Evolutionary conservation across 176 grass and related monocot species (phyloP).

Genomic region (Ensete glaucum): DNA sequence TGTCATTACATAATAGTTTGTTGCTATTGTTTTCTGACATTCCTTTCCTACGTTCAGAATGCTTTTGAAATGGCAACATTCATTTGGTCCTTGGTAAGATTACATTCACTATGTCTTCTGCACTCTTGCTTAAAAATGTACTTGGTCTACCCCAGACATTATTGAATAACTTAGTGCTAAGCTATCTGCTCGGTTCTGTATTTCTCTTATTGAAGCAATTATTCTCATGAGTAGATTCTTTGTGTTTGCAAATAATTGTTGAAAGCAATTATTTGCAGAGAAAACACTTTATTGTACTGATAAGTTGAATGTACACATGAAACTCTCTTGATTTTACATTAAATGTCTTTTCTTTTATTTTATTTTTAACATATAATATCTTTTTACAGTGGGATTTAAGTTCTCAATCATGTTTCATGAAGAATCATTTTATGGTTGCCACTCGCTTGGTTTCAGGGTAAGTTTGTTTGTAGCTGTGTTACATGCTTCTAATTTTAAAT

Average conservation of each 20-base stretch:
- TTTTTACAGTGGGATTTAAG: constrained; percentile 83
- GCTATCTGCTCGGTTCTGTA: background rate
- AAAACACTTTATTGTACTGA: background rate
- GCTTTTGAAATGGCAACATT: constrained; percentile 99
- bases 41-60: constrained; percentile 49
- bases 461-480: constrained; percentile 2
- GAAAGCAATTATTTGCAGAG: background rate
- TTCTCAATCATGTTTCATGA: constrained; percentile 83
- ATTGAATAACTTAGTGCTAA: background rate
- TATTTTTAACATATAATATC: background rate
- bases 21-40: constrained; percentile 18
- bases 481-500: background rate
- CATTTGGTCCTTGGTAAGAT: constrained; percentile 88
- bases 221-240: background rate
- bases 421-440: constrained; percentile 77
- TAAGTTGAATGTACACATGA: background rate
- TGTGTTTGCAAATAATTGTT: background rate
- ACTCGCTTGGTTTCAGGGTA: constrained; percentile 72
- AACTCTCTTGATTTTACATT: no score
- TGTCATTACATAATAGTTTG: background rate
- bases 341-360: background rate
- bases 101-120: background rate
- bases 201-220: background rate
- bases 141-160: background rate
- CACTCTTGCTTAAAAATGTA: background rate